Evolutionary conservation across 108 stramenopile species (phyloP), one percentile per base, ranked within the genome.

Genomic region (Conticribra weissflogii): DNA sequence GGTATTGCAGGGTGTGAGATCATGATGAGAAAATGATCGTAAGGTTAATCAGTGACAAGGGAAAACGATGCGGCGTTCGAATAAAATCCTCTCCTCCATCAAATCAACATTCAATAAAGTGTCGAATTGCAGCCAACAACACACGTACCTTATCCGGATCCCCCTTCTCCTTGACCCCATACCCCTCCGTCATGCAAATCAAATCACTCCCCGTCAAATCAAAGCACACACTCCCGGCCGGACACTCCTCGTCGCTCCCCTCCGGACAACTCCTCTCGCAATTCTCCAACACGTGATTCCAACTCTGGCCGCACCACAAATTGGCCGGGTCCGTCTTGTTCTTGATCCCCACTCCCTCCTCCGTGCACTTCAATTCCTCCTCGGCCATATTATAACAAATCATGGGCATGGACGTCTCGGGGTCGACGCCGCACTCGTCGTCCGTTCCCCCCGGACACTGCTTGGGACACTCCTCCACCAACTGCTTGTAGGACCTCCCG

Each of bases 401-500:
- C 76, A 78, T 78, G 63, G n/a, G n/a, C n/a, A n/a, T n/a, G n/a
- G n/a, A n/a, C n/a, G n/a, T n/a, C n/a, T n/a, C n/a, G n/a, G n/a
- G n/a, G n/a, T 65, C 69, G 15, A 31, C 18, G 2, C 66, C 76
- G 57, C 76, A 78, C 49, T 78, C 76, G 27, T 69, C 68, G 32
- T 78, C 62, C 19, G 63, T 54, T 9, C 63, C 68, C n/a, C 76
- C 76, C 19, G 68, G 68, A 34, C 76, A 78, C 34, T 59, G 50
- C 60, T 70, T 70, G 36, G 76, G 76, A 30, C 76, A 78, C 21
- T 70, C 25, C 57, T 78, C 76, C 18, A 59, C 69, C 63, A 78
- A 59, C 32, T 78, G 59, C 63, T 78, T 78, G 76, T 78, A 78
- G 17, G 54, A 57, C 41, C 44, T 70, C 18, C 57, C 76, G 17